A percentile compares a stretch with the other conserved stretches of the same genome.
Evolutionary conservation across 1,284 basidiomycete species (phyloP).

Genomic region (Peniophora sp.): DNA sequence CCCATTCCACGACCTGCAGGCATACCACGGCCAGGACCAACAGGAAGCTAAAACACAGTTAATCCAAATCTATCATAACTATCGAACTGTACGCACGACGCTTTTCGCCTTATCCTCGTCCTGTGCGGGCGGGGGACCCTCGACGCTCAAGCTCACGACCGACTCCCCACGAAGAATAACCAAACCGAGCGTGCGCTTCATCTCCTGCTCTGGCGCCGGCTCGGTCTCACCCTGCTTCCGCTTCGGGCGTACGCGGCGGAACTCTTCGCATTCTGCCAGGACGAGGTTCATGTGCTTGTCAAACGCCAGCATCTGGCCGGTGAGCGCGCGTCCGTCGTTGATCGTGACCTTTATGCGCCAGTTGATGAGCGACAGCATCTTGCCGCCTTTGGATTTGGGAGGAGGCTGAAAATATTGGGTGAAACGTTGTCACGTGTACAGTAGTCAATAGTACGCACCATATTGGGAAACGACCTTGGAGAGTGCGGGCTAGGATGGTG

Average conservation of each 20-base stretch:
- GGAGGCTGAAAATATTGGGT: slow-evolving; percentile 49
- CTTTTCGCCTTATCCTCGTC: slow-evolving; percentile 80
- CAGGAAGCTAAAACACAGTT: slow-evolving; percentile 53
- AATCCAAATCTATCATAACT: slow-evolving; percentile 7
- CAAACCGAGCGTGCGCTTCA: slow-evolving; percentile 93
- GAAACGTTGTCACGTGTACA: slow-evolving; percentile 1
- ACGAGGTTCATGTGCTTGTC: slow-evolving; percentile 99
- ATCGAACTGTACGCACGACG: slow-evolving; percentile 32
- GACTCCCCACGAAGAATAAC: slow-evolving; percentile 96
- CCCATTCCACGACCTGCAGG: slow-evolving; percentile 97
- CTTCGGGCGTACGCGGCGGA: slow-evolving; percentile 81
- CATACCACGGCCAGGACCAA: slow-evolving; percentile 90
- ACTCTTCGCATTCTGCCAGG: slow-evolving; percentile 95
- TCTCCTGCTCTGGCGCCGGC: slow-evolving; percentile 81
- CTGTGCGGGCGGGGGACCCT: slow-evolving; percentile 91
- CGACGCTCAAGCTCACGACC: slow-evolving; percentile 91
- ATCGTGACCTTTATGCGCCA: slow-evolving; percentile 97
- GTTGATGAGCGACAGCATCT: slow-evolving; percentile 97
- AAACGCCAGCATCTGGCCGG: slow-evolving; percentile 98
- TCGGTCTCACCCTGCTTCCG: slow-evolving; percentile 73
- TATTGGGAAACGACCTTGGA: not conserved
- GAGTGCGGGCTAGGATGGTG: not conserved
- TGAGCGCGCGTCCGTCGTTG: slow-evolving; percentile 94
- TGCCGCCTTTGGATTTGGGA: slow-evolving; percentile 93
- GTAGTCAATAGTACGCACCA: not conserved